Percentiles rank a stretch among this genome's conserved stretches.
Conservation (phyloP, 208 protist genomes). For the Tritrichomonas foetus region DNA sequence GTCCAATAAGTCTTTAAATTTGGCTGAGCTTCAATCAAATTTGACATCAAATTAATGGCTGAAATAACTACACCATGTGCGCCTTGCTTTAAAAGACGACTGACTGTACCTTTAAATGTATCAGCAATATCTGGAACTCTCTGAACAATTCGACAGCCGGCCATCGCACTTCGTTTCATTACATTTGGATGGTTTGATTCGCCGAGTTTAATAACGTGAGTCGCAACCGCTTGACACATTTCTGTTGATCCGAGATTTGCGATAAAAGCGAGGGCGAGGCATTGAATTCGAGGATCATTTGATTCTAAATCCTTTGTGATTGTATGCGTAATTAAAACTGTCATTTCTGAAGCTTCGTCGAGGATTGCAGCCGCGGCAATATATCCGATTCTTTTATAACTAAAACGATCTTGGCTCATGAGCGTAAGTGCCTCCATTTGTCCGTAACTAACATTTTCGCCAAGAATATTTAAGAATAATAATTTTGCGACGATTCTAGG, state of each 20-base stretch:
- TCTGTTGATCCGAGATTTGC: conserved; percentile 2
- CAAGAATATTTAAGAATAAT: neutral
- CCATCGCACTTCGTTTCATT: neutral
- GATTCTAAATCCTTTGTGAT: conserved; percentile 12
- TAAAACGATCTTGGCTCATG: neutral
- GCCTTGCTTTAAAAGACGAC: neutral
- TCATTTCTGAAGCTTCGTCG: conserved; percentile 10
- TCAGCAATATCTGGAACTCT: neutral
- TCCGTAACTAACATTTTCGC: neutral
- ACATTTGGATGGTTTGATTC: neutral
- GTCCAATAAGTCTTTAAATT: neutral
- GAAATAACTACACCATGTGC: neutral
- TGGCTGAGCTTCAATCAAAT: neutral
- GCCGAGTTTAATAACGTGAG: neutral
- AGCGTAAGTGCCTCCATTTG: conserved; percentile 40
- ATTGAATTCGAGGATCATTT: conserved; percentile 7
- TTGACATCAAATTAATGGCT: neutral
- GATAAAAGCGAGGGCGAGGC: neutral
- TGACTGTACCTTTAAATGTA: neutral
- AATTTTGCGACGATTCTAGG: conserved; percentile 37
- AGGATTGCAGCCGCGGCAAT: neutral
- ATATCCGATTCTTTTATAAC: conserved; percentile 37
- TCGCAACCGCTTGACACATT: neutral
- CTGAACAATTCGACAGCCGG: neutral
- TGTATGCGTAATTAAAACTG: conserved; percentile 12